phyloP scores from a whole-genome alignment of 495 filamentous ascomycete genomes.

The Penicillium lividum region DNA sequence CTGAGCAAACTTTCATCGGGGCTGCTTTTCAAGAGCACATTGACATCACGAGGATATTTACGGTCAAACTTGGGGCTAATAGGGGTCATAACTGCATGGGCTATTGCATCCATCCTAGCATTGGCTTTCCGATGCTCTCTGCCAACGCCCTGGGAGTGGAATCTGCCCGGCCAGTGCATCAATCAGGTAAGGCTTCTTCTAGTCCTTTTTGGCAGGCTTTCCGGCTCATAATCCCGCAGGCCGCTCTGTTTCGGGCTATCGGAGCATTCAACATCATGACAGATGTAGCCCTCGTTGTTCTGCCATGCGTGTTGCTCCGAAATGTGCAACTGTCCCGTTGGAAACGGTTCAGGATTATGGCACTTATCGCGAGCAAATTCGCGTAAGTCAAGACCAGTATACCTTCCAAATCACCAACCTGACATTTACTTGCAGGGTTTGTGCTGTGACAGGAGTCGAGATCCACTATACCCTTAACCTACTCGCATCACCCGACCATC shows the following conservation, averaged over 20 bases:
- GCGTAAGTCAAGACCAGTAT: slow-evolving; percentile 19
- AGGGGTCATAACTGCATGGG: slow-evolving; percentile 25
- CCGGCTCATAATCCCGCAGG: slow-evolving; percentile 3
- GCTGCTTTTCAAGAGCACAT: slow-evolving; percentile 27
- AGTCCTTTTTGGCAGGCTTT: neutral
- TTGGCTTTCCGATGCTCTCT: slow-evolving; percentile 27
- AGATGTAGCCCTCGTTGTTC: slow-evolving; percentile 22
- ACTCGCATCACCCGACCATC: slow-evolving; percentile 16
- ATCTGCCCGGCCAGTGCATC: slow-evolving; percentile 15
- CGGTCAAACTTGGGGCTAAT: slow-evolving; percentile 23
- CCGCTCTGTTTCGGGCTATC: slow-evolving; percentile 23
- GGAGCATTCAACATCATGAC: slow-evolving; percentile 29
- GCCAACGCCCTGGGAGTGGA: slow-evolving; percentile 28
- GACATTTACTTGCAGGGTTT: slow-evolving; percentile 16
- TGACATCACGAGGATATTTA: slow-evolving; percentile 17
- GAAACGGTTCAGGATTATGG: slow-evolving; percentile 23
- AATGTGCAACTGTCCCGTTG: slow-evolving; percentile 22
- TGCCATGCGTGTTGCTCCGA: slow-evolving; percentile 28
- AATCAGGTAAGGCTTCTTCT: slow-evolving; percentile 19
- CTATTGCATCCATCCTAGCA: slow-evolving; percentile 26
- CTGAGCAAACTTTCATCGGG: slow-evolving; percentile 27
- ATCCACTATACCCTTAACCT: slow-evolving; percentile 20
- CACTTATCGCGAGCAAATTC: slow-evolving; percentile 25
- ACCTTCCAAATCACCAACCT: neutral
- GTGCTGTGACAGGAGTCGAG: slow-evolving; percentile 19